A percentile compares a stretch with the other conserved stretches of the same genome.
Conservation (phyloP, 495 filamentous ascomycete species). For the Annulohypoxylon bovei region DNA sequence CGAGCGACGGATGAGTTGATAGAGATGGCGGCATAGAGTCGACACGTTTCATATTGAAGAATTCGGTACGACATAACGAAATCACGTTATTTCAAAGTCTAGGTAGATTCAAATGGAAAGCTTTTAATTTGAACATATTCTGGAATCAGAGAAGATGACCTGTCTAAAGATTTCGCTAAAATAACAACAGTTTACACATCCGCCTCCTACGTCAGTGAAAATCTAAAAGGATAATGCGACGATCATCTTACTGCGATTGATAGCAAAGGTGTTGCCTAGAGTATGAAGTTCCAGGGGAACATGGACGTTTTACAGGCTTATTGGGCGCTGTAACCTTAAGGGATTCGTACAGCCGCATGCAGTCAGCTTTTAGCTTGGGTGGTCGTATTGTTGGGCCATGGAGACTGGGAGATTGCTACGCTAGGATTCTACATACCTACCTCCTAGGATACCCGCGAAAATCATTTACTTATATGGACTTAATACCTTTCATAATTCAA, state of each 20-base stretch:
- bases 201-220: neutral
- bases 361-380: neutral
- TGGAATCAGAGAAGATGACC: neutral
- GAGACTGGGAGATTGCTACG: neutral
- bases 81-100: neutral
- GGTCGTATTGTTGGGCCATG: neutral
- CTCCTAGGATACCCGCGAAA: too few relatives aligned
- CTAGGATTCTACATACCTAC: neutral
- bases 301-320: neutral
- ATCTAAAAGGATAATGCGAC: neutral
- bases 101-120: neutral
- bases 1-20: slow-evolving; percentile 3
- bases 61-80: neutral
- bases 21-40: slow-evolving; percentile 2
- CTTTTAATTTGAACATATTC: neutral
- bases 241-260: slow-evolving; percentile 2
- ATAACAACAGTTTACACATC: neutral
- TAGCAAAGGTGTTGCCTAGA: neutral
- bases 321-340: neutral
- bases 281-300: neutral
- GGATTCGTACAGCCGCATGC: slow-evolving; percentile 5
- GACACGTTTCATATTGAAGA: neutral
- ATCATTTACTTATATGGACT: too few relatives aligned
- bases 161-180: neutral
- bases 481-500: neutral